These are phyloP conservation scores for Aegle marmelos DNA, from an alignment of 345 rosid species.

Conservation along the genomic window DNA sequence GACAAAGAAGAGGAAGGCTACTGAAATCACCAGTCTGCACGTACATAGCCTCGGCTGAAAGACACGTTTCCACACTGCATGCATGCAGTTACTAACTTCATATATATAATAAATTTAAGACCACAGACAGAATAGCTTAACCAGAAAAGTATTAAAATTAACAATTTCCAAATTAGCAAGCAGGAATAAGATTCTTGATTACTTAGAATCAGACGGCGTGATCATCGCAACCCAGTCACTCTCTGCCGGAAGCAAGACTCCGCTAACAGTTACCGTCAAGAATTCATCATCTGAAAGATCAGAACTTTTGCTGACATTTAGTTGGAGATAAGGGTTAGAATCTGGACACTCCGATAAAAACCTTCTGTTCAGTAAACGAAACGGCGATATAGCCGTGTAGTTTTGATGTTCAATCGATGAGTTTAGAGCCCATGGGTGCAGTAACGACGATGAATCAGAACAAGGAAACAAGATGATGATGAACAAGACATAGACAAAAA, in stretches of 20 bases:
- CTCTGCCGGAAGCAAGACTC: constrained; percentile 36
- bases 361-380: constrained; percentile 53
- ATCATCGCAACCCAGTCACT: constrained; percentile 70
- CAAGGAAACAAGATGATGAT: background rate
- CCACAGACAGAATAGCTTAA: too few relatives aligned
- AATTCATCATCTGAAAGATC: constrained; percentile 35
- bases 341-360: constrained; percentile 24
- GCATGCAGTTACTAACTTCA: too few relatives aligned
- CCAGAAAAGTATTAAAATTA: too few relatives aligned
- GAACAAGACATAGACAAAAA: background rate
- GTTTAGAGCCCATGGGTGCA: constrained; percentile 33
- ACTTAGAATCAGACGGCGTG: constrained; percentile 57
- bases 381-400: constrained; percentile 46
- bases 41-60: constrained; percentile 23
- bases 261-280: constrained; percentile 43
- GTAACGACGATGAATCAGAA: background rate
- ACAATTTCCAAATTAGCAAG: background rate
- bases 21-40: constrained; percentile 53
- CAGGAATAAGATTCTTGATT: background rate
- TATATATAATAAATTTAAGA: too few relatives aligned
- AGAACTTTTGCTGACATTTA: constrained; percentile 15
- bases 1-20: constrained; percentile 63
- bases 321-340: constrained; percentile 26
- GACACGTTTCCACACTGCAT: constrained; percentile 40
- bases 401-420: constrained; percentile 36